Conservation (phyloP, 257 asterid genomes). For the Echium plantagineum region DNA sequence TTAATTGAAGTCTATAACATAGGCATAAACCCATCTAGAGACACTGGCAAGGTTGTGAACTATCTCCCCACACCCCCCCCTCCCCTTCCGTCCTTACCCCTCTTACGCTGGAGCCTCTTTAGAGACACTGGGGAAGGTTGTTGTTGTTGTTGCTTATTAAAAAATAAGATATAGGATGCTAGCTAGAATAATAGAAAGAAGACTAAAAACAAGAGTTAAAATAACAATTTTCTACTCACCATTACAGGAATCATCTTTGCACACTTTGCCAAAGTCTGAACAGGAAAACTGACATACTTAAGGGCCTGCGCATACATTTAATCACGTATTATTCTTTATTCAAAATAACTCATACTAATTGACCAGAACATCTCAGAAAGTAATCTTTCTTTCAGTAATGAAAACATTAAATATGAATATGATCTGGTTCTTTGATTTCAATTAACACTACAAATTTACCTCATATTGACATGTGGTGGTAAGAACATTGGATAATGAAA, state of each 20-base stretch:
- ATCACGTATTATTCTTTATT: conserved; percentile 3
- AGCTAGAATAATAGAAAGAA: not conserved
- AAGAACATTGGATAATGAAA: conserved; percentile 85
- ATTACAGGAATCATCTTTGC: conserved; percentile 98
- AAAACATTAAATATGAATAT: conserved; percentile 1
- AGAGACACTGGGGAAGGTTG: too few relatives aligned
- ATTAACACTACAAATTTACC: conserved; percentile 30
- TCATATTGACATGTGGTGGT: conserved; percentile 98
- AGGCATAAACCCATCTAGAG: not conserved
- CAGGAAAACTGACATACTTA: conserved; percentile 93
- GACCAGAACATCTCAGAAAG: not conserved
- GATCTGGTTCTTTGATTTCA: conserved; percentile 1
- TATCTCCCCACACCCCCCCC: too few relatives aligned
- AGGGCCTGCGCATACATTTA: conserved; percentile 66
- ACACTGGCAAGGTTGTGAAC: too few relatives aligned
- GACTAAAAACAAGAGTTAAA: conserved; percentile 1
- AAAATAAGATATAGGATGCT: not conserved
- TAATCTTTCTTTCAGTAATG: not conserved
- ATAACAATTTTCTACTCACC: conserved; percentile 47
- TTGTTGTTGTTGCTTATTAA: not conserved
- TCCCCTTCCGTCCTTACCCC: too few relatives aligned
- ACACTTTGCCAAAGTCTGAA: conserved; percentile 96
- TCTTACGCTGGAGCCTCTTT: too few relatives aligned
- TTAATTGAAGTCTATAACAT: not conserved
- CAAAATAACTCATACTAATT: not conserved